Evolutionary conservation across 163 green algal genomes (phyloP).

Genomic region (Scenedesmus sp.): DNA sequence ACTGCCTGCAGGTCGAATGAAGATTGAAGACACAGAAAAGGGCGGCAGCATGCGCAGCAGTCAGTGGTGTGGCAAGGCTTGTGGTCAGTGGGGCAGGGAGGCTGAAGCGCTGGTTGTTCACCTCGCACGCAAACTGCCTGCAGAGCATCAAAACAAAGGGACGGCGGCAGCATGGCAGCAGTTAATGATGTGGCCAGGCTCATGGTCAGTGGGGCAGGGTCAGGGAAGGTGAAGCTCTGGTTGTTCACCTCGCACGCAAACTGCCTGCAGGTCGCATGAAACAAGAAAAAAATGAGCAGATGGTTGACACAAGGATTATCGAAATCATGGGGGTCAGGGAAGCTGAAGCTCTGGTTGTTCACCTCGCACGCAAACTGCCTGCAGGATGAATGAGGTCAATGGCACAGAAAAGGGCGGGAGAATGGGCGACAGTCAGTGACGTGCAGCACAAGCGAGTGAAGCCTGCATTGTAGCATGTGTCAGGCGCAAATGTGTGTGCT

Average conservation of each 20-base stretch:
- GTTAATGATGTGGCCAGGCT: not conserved
- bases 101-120: not conserved
- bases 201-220: not conserved
- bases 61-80: not conserved
- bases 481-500: no score
- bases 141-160: not conserved
- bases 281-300: not conserved
- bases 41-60: no score
- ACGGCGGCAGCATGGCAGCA: not conserved
- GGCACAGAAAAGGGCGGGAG: no score
- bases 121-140: not conserved
- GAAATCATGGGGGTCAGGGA: no score
- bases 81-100: conserved; percentile 11
- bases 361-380: no score
- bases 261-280: not conserved
- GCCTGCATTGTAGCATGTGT: no score
- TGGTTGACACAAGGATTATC: not conserved
- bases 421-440: no score
- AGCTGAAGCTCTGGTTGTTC: no score
- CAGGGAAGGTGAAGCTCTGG: not conserved
- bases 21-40: no score
- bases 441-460: no score
- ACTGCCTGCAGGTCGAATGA: not conserved
- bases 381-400: no score
- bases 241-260: not conserved